Evolutionary conservation across 352 stramenopile species (phyloP).

Genomic region (Pilasporangium apinafurcum): DNA sequence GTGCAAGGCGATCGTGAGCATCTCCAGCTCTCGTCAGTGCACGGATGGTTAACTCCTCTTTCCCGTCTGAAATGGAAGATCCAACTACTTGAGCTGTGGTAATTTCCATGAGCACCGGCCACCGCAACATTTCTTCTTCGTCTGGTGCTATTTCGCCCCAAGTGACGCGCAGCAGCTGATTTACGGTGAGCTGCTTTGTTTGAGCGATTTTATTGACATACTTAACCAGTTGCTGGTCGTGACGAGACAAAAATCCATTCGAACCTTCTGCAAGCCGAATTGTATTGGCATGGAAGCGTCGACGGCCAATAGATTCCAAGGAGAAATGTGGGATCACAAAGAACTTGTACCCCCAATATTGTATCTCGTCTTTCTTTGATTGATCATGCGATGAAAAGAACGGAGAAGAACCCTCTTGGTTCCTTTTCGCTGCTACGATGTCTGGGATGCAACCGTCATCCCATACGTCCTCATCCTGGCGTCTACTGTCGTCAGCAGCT

Average conservation of each 20-base stretch:
- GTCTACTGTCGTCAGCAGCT: constrained; percentile 21
- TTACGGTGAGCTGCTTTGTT: constrained; percentile 36
- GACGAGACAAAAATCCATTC: constrained; percentile 15
- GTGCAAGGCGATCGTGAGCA: constrained; percentile 33
- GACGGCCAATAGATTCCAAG: constrained; percentile 32
- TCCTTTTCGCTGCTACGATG: constrained; percentile 9
- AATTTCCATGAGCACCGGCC: constrained; percentile 62
- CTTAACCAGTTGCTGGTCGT: constrained; percentile 66
- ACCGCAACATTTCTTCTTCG: constrained; percentile 56
- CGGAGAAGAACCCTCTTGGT: constrained; percentile 11
- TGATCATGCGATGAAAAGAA: constrained; percentile 9
- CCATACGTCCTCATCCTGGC: no score
- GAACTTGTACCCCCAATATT: constrained; percentile 64
- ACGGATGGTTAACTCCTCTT: not conserved
- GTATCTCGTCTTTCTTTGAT: not conserved
- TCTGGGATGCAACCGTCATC: not conserved
- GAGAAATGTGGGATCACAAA: constrained; percentile 72
- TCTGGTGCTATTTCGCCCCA: constrained; percentile 62
- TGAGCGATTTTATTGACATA: constrained; percentile 65
- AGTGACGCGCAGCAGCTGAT: constrained; percentile 37
- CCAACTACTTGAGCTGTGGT: constrained; percentile 15
- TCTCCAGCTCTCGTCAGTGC: not conserved
- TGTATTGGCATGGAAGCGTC: constrained; percentile 32
- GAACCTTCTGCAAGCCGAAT: constrained; percentile 13
- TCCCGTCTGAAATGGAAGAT: not conserved